Evolutionary conservation across 1,284 basidiomycete genomes (phyloP), one percentile per base, ranked within the genome.

Genomic region (Takashimella koratensis): DNA sequence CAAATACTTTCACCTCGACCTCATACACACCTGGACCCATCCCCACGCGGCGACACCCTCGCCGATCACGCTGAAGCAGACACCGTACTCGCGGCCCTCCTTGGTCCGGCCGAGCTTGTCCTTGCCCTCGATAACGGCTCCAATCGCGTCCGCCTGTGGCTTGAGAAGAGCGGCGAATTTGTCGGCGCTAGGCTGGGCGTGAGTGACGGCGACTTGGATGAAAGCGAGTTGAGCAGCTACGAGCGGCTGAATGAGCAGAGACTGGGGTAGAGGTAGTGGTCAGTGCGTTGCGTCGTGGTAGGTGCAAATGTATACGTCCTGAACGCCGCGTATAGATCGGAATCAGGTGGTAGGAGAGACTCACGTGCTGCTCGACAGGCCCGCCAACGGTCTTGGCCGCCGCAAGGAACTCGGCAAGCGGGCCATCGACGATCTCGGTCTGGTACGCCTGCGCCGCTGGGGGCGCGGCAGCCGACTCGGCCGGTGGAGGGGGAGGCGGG

Each of bases 11-110:
- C n/a, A n/a, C n/a, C n/a, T n/a, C n/a, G 22, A 13, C 11, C 12
- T 11, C 16, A 45, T 20, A 19, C 22, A 36, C 51, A 86, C 80
- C 45, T 86, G 83, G 44, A 98, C 85, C 95, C 95, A 99, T n/a
- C 87, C 94, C 50, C 90, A 84, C n/a, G 83, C 86, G 8, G 86
- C 81, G 1, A 85, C 86, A 12, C 89, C 91, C 68, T 96, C 94
- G 12, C 86, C 84, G 30, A 98, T 79, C 30, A 86, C 83, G 36
- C 83, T 86, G 42, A 98, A 79, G 68, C 95, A 91, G 47, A 84
- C 85, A 60, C 84, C 85, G 83, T 87, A 91, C 51, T 89, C 87
- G 57, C 88, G 80, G 53, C 92, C 90, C 67, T 76, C 73, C 51
- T 78, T 76, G 16, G 84, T 85, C 60, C 89, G 79, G 19, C 66